Percentiles rank a stretch among this genome's conserved stretches.
Evolutionary conservation across 2,329 filamentous ascomycete genomes (phyloP).

Genomic region (Dichotomopilus funicola): DNA sequence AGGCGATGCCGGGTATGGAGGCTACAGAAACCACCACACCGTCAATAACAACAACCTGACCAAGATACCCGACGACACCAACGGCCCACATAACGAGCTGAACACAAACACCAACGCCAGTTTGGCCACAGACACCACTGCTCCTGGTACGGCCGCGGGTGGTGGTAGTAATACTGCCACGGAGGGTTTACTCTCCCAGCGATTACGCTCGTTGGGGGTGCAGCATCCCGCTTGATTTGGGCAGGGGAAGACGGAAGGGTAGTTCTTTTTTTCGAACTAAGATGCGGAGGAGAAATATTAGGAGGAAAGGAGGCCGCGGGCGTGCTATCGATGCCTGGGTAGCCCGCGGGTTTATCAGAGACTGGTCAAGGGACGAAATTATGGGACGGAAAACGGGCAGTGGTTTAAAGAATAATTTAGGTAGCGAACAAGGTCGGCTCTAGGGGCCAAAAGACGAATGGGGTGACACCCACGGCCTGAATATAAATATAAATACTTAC

Average conservation of each 20-base stretch:
- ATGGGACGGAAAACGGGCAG: too few relatives aligned
- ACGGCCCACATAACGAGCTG: conserved; percentile 35
- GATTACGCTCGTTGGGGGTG: conserved; percentile 19
- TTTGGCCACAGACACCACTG: too few relatives aligned
- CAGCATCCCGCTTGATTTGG: background rate
- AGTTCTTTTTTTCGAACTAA: background rate
- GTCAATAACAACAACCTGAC: conserved; percentile 27
- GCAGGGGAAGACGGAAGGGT: background rate
- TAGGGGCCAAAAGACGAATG: background rate
- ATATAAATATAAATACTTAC: background rate
- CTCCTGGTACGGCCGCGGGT: conserved; percentile 13
- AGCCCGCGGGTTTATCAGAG: too few relatives aligned
- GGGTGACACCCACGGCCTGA: background rate
- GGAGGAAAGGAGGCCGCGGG: too few relatives aligned
- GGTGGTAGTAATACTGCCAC: background rate
- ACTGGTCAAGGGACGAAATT: too few relatives aligned
- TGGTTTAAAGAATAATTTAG: too few relatives aligned
- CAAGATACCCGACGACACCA: background rate
- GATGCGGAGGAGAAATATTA: too few relatives aligned
- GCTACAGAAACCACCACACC: conserved; percentile 26
- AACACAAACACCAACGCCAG: conserved; percentile 28
- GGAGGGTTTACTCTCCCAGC: conserved; percentile 36
- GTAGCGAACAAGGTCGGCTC: too few relatives aligned
- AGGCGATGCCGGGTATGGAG: conserved; percentile 58
- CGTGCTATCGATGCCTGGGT: too few relatives aligned